Evolutionary conservation across 345 rosid species (phyloP).

Genomic region (Nasturtium officinale): DNA sequence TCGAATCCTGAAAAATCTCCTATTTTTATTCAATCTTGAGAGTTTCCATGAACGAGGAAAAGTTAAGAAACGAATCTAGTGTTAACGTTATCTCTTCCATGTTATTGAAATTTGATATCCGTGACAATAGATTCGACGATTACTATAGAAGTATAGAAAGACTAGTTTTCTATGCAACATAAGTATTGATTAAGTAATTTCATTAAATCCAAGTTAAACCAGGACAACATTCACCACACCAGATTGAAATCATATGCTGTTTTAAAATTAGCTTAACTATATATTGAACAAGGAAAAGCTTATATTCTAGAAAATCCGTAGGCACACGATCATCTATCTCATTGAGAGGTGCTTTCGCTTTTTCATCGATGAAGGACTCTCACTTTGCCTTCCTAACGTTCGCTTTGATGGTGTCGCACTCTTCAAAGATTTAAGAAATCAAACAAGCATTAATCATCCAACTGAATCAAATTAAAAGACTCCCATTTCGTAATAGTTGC

Average conservation of each 20-base stretch:
- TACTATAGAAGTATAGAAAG: not conserved
- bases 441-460: not conserved
- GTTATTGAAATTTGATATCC: not conserved
- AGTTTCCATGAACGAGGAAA: not conserved
- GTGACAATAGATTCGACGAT: not conserved
- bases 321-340: slow-evolving; percentile 49
- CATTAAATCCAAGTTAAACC: slow-evolving; percentile 6
- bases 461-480: slow-evolving; percentile 9
- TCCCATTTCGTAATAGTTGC: not conserved
- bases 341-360: slow-evolving; percentile 80
- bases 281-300: too few relatives aligned
- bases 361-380: slow-evolving; percentile 67
- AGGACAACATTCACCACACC: slow-evolving; percentile 25
- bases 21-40: not conserved
- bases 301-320: not conserved
- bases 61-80: not conserved
- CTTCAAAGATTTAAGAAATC: slow-evolving; percentile 22
- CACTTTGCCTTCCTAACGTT: slow-evolving; percentile 63
- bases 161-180: not conserved
- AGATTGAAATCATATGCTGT: not conserved
- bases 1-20: slow-evolving; percentile 1
- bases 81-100: not conserved
- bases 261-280: slow-evolving; percentile 1
- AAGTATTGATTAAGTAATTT: not conserved
- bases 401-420: slow-evolving; percentile 81